Base-by-base conservation (phyloP, 768 basidiomycete species). In the Lanmaoa rubissima region DNA sequence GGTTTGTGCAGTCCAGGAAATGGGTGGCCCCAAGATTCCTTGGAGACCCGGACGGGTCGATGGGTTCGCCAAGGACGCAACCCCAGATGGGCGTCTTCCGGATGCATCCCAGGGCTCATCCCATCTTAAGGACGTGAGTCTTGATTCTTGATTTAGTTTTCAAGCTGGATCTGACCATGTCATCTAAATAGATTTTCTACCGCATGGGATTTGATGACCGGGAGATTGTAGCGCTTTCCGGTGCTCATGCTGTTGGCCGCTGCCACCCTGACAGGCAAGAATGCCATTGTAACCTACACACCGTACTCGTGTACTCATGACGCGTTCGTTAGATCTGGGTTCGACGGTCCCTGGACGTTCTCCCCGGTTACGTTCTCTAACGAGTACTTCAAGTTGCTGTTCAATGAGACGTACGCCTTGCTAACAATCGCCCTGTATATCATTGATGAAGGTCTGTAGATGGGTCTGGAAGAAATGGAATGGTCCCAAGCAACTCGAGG, bases 391-490 rank as follows among this genome's bases (percentile, higher is more conserved):
- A 86, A 85, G 65, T 82, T 98, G 28, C 79, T 99, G 55, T 84
- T 93, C 65, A 81, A 86, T 64, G 94, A 97, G 79, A 92, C 85
- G 83, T 90, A 74, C 61, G 74, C 67, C 44, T 41, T 44, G 6
- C 31, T 5, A 24, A 0, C 1, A 24, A 5, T 53, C 10, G 1
- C 28, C 51, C 4, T 10, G 5, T 48, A 34, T 17, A 19, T 4
- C 26, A n/a, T 50, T 63, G 24, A 66, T 11, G 36, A 11, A 28
- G 16, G 21, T n/a, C 17, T 48, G 19, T 46, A 84, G 82, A 55
- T 92, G 91, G 90, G 79, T 85, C n/a, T 96, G 94, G 94, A 89
- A 82, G 76, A 96, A 94, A 74, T 98, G 96, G 94, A 75, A 77
- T 59, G 95, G 92, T 51, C 93, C 94, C 21, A 94, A 93, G 77